Conservation (phyloP, 768 basidiomycete species). For the Panaeolus cyanescens region DNA sequence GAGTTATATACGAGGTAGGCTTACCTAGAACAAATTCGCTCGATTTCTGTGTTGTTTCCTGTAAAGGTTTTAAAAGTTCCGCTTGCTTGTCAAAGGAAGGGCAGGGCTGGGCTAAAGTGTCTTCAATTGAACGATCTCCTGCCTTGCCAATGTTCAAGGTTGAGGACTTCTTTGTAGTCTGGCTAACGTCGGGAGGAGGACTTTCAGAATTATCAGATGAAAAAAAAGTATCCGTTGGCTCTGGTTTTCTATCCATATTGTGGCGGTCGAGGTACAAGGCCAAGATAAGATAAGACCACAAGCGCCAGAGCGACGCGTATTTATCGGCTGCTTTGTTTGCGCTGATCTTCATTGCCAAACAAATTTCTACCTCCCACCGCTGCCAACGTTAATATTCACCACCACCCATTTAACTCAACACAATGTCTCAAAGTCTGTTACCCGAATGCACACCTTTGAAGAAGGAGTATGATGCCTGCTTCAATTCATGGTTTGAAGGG, state of each 20-base stretch:
- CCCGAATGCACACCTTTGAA: conserved; percentile 89
- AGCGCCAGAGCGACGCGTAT: not conserved
- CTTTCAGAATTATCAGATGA: not conserved
- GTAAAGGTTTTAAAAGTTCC: not conserved
- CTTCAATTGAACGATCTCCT: not conserved
- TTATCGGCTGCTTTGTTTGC: not conserved
- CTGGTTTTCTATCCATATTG: not conserved
- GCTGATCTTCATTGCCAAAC: not conserved
- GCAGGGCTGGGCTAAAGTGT: not conserved
- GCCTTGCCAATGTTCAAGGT: not conserved
- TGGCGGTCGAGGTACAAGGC: not conserved
- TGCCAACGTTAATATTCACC: not conserved
- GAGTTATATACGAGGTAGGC: not conserved
- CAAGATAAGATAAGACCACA: not conserved
- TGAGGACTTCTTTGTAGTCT: not conserved
- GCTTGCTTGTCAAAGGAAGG: not conserved
- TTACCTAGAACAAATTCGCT: not conserved
- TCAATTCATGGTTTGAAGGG: conserved; percentile 97
- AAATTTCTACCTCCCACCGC: not conserved
- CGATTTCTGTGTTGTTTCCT: not conserved
- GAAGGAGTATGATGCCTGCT: conserved; percentile 88
- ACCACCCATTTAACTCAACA: not conserved
- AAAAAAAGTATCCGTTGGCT: not conserved
- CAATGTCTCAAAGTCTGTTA: conserved; percentile 81
- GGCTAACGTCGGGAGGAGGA: not conserved